Evolutionary conservation across 2,329 filamentous ascomycete species (phyloP), one percentile per base, ranked within the genome.

Genomic region (Neofusicoccum laricinum): DNA sequence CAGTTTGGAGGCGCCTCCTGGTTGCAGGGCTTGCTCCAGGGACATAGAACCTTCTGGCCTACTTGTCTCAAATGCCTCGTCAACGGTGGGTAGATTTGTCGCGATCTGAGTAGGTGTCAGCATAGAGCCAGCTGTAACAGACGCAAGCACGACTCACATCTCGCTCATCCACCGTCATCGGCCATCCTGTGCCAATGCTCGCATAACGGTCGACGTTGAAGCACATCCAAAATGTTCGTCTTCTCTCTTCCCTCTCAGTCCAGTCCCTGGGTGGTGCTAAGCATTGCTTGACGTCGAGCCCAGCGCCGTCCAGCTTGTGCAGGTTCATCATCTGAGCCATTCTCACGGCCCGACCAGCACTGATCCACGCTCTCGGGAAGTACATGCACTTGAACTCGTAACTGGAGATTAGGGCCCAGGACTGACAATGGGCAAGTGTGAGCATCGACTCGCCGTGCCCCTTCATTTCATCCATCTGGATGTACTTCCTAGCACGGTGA

Each of bases 331-430:
- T 97, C 72, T 96, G 90, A 58, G 87, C 86, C 62, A 98, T 78
- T 58, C 94, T 86, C n/a, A 90, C 86, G 4, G 90, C 90, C 66
- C 91, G 85, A 21, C 94, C 95, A 2, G 91, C 90, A 69, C 91
- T 97, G 80, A 97, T 87, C 95, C 95, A 98, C 0, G 95, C 95
- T 68, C 95, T 84, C 1, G 95, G 94, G 70, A 98, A 98, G 76
- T 93, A 96, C 91, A 98, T 97, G 85, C 91, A 90, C 79, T 94
- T 97, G 82, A 97, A 98, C 76, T 99, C 95, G 71, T 96, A 97
- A 0, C 86, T 88, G 5, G 88, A 86, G 53, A 96, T 83, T 19
- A 98, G 80, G 30, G 88, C 82, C 84, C 96, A 96, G 1, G 91
- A 87, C 75, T 99, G 95, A 58, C 90, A 91, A 76, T 97, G 92